Conservation (phyloP, 2,329 filamentous ascomycete species). For the Colletotrichum sp. region DNA sequence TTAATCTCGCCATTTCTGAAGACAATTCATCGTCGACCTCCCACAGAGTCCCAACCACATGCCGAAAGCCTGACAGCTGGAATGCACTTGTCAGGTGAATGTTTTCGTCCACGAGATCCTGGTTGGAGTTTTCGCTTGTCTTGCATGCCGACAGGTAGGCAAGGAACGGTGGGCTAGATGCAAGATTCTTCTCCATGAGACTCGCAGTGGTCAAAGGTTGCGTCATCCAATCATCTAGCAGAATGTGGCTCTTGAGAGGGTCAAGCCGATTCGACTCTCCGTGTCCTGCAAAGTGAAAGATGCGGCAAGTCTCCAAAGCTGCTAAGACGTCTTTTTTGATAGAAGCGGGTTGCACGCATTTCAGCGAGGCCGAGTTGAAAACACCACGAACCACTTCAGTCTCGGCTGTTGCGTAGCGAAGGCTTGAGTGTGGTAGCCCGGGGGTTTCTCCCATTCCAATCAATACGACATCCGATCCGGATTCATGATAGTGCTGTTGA, state of each 20-base stretch:
- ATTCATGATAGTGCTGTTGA: neutral
- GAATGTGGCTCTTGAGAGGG: constrained; percentile 15
- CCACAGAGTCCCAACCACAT: constrained; percentile 31
- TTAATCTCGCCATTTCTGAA: constrained; percentile 31
- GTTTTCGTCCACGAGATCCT: constrained; percentile 36
- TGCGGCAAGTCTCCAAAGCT: constrained; percentile 28
- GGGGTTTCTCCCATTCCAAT: constrained; percentile 31
- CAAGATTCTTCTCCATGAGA: constrained; percentile 20
- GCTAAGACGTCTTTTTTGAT: constrained; percentile 27
- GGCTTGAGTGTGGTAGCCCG: neutral
- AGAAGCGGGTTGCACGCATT: neutral
- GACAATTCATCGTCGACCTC: constrained; percentile 35
- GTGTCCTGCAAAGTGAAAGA: constrained; percentile 50
- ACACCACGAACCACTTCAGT: constrained; percentile 17
- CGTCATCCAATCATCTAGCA: constrained; percentile 1
- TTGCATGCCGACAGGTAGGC: constrained; percentile 44
- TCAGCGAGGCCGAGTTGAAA: neutral
- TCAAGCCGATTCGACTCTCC: constrained; percentile 21
- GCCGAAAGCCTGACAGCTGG: constrained; percentile 43
- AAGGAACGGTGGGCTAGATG: constrained; percentile 30
- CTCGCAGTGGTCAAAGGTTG: constrained; percentile 17
- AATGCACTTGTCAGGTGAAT: constrained; percentile 33
- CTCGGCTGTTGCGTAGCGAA: constrained; percentile 25
- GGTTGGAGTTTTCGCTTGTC: constrained; percentile 29
- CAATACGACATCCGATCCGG: constrained; percentile 21